Conservation (phyloP, 2,329 filamentous ascomycete genomes). For the Calonectria pteridis region DNA sequence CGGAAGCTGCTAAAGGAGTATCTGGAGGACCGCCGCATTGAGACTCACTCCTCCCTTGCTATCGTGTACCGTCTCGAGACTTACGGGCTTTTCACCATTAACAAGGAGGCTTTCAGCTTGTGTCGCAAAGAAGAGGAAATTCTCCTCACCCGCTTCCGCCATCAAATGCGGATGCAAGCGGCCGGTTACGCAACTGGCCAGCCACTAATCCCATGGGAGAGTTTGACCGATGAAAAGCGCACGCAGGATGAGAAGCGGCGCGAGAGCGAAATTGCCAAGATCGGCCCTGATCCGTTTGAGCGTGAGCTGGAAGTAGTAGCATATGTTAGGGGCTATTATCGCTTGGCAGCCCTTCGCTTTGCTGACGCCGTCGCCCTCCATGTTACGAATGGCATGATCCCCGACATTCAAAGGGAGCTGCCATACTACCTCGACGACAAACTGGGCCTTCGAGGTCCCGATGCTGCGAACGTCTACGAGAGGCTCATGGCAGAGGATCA, state of each 20-base stretch:
- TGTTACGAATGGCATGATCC: slow-evolving; percentile 63
- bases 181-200: slow-evolving; percentile 46
- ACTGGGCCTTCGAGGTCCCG: slow-evolving; percentile 54
- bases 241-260: slow-evolving; percentile 58
- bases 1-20: slow-evolving; percentile 58
- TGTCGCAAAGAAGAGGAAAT: slow-evolving; percentile 61
- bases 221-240: slow-evolving; percentile 63
- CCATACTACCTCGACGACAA: slow-evolving; percentile 58
- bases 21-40: slow-evolving; percentile 54
- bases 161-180: slow-evolving; percentile 62
- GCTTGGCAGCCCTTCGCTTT: slow-evolving; percentile 74
- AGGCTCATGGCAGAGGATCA: slow-evolving; percentile 64
- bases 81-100: slow-evolving; percentile 69
- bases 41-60: slow-evolving; percentile 53
- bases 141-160: slow-evolving; percentile 61
- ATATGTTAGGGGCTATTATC: slow-evolving; percentile 77
- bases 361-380: slow-evolving; percentile 66
- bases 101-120: slow-evolving; percentile 60
- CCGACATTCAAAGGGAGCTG: slow-evolving; percentile 55
- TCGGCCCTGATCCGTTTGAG: slow-evolving; percentile 70
- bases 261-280: slow-evolving; percentile 56
- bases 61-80: slow-evolving; percentile 66
- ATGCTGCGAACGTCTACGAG: slow-evolving; percentile 50
- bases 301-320: slow-evolving; percentile 73
- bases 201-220: slow-evolving; percentile 55